Base-by-base conservation (phyloP, 495 filamentous ascomycete genomes). In the Aspergillus cristatus region DNA sequence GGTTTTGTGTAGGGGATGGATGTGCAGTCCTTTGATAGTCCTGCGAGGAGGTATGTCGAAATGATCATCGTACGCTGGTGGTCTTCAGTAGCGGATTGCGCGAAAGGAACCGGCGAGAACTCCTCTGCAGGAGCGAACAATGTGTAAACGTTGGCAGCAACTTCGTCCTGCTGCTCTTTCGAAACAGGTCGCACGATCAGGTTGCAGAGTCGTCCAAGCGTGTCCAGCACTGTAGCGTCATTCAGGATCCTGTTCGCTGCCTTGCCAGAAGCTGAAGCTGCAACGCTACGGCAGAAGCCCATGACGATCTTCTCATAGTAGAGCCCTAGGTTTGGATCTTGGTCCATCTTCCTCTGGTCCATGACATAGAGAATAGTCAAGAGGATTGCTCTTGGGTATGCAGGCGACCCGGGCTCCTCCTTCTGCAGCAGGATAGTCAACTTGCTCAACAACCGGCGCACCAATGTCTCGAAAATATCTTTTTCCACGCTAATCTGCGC, bases 381-480 rank as follows among this genome's bases (percentile, higher is more conserved):
- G 5, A 86, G 62, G 17, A 86, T 70, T 10, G 75, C 72, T 15
- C 62, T 58, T 13, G 76, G 64, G 48, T 84, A 86, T 8, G 45
- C 52, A 6, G 65, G 55, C 16, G 71, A 68, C 2, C 58, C 63
- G 14, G 53, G 46, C 25, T 74, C 62, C 24, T 72, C 66, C 48
- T 68, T 72, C 38, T 75, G 64, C 8, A 85, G 62, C 14, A 80
- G 56, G 10, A 73, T 41, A 20, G 73, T 65, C n/a, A 84, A 47
- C 42, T 80, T 84, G 52, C 77, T 82, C 41, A 81, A 66, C 8
- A 86, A 56, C 14, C 82, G 67, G 28, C 79, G 68, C 35, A 85
- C 64, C n/a, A 85, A 50, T 0, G 79, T 81, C 32, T 82, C 76
- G 47, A 84, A 84, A 18, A 84, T 67, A 22, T 76, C 67, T 35